phyloP scores from a whole-genome alignment of 2,329 filamentous ascomycete species.

The Macrophomina tecta region DNA sequence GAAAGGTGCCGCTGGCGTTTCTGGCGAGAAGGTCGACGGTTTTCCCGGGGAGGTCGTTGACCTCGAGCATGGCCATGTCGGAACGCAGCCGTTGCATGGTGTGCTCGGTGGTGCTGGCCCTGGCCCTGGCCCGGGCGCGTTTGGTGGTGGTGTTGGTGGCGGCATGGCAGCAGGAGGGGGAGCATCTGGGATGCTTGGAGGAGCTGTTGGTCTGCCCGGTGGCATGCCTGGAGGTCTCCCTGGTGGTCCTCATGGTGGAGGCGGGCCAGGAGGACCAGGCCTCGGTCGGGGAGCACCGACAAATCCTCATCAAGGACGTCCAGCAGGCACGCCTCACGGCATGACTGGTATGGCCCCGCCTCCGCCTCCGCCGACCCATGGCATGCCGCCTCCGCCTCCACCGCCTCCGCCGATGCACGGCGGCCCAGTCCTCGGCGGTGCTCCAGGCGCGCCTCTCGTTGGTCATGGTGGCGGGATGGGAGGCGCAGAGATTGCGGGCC shows the following conservation, averaged over 20 bases:
- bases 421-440: not conserved
- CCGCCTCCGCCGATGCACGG: not conserved
- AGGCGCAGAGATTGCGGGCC: not conserved
- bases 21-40: not conserved
- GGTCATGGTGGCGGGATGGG: not conserved
- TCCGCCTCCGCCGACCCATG: not conserved
- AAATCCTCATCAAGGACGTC: not conserved
- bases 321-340: not conserved
- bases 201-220: not conserved
- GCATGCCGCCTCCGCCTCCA: not conserved
- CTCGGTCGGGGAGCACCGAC: not conserved
- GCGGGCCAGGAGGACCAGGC: not conserved
- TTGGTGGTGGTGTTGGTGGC: not conserved
- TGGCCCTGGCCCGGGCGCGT: not conserved
- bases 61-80: not conserved
- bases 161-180: not conserved
- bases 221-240: not conserved
- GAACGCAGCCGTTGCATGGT: conserved; percentile 1
- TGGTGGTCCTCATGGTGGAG: not conserved
- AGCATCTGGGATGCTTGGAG: not conserved
- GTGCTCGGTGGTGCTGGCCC: not conserved
- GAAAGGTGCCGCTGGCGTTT: not conserved
- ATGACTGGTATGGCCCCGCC: not conserved
- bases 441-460: too few relatives aligned
- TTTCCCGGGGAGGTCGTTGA: conserved; percentile 1